Base-by-base conservation (phyloP, 2,329 filamentous ascomycete genomes). In the Saccharata proteae region DNA sequence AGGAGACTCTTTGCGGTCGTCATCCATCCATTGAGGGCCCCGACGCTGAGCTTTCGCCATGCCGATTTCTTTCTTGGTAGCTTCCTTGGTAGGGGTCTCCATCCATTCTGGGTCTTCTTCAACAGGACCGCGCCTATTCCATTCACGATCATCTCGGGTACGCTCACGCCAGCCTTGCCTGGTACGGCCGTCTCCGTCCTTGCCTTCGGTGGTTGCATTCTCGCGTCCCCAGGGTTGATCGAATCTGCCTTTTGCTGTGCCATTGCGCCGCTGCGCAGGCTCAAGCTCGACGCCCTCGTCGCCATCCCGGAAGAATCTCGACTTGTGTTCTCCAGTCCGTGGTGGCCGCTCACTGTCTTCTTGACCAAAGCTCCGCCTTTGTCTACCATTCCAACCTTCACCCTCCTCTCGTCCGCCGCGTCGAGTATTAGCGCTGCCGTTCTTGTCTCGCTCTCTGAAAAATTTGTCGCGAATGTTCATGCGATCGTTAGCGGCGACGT, bases 11-110 rank as follows among this genome's bases (percentile, higher is more conserved):
- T 67, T 58, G 26, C 65, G 67, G 36, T 77, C 70, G 22, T 57
- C 50, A 48, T 92, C 84, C 55, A 93, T 67, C 88, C 86, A 93
- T 55, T 93, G 86, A 4, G 88, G 86, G 30, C 33, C 28, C 22
- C 30, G 25, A 15, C 33, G 33, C 4, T 21, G n/a, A 18, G 27
- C 26, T 14, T 28, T 27, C 12, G n/a, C 33, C 33, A 35, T 35
- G 23, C 33, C 33, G 12, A 35, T 17, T 2, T 93, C 83, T 41
- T 81, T 76, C 49, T 92, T 84, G 23, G 26, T 31, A 8, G 20
- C 20, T 29, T 36, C 28, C 7, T 16, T 21, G 14, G 16, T 16
- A 6, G 31, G 26, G n/a, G 33, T 22, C 11, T 35, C 33, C 14
- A 26, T 26, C 33, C 33, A 35, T 17, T 35, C 33, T 5, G 33